Evolutionary conservation across 1,139 yeast species (phyloP), one percentile per base, ranked within the genome.

Genomic region (Diutina rugosa): DNA sequence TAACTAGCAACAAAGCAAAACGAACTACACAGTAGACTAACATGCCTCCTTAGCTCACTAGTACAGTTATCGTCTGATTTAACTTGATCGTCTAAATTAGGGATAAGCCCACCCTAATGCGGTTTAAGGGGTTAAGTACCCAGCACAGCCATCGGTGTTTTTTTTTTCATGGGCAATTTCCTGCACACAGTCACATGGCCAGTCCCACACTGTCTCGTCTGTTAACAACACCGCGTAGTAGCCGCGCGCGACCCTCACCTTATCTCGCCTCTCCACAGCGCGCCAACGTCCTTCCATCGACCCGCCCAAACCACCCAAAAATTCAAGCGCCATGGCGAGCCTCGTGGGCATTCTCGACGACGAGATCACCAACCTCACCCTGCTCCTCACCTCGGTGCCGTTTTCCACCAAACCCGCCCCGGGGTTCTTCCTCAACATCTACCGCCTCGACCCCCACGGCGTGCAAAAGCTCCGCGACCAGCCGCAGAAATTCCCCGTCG

Each of bases 391-490:
- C 12, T 32, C 45, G 44, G 53, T 49, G 28, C 53, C 53, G 14
- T 49, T 49, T 18, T 10, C 18, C 41, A 38, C 10, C 18, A 18
- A 49, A 14, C 53, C 32, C 10, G 41, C 53, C 6, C 51, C 55
- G 26, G 21, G 63, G 58, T 64, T 67, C 67, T 66, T 69, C 56
- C 65, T 76, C 54, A 67, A 71, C 53, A 66, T 74, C 1, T 76
- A 74, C 63, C 65, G 67, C 55, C 62, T 76, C 45, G 64, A 66
- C 52, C 65, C 72, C 59, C 65, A 67, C 49, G 69, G 70, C 46
- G 57, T 74, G 26, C 59, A 60, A 38, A 62, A 63, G 56, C 64
- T 72, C 54, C 64, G 66, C 44, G 63, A 58, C 30, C 56, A 57
- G 45, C 53, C 45, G 18, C 10, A 9, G 14, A 48, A 49, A 32